Evolutionary conservation across 192 early-diverging fungal genomes (phyloP).

Genomic region (Linderina pennispora): DNA sequence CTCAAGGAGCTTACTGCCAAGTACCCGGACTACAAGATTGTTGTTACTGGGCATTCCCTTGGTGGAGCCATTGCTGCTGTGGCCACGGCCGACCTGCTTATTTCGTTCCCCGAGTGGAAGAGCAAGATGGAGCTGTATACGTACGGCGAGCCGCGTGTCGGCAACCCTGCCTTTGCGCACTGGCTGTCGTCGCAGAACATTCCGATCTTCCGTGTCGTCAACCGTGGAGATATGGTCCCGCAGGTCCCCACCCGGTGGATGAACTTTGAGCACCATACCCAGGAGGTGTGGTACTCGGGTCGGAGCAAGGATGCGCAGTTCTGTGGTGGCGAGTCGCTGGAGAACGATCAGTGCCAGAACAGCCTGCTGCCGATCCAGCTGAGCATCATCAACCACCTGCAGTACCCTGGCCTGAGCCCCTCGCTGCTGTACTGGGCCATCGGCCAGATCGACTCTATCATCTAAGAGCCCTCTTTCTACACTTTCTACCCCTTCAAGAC

Average conservation of each 20-base stretch:
- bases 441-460: neutral
- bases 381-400: constrained; percentile 9
- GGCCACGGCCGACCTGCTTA: too few species aligned
- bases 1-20: too few species aligned
- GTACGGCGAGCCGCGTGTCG: constrained; percentile 17
- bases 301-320: neutral
- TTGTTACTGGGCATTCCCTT: too few species aligned
- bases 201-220: constrained; percentile 10
- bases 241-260: constrained; percentile 5
- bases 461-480: neutral
- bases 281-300: constrained; percentile 12
- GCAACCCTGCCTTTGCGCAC: too few species aligned
- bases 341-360: constrained; percentile 3
- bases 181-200: constrained; percentile 5
- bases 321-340: constrained; percentile 8
- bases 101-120: too few species aligned
- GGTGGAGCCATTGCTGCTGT: neutral
- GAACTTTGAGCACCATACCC: constrained; percentile 17
- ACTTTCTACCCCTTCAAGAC: neutral
- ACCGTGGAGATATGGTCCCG: constrained; percentile 8
- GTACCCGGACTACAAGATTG: too few species aligned
- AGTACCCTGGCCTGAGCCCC: constrained; percentile 12
- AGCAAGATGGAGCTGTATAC: constrained; percentile 2
- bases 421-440: constrained; percentile 5
- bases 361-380: neutral